Evolutionary conservation across 164 flowering plant species (phyloP), one percentile per base, ranked within the genome.

Genomic region (Buxus sempervirens): DNA sequence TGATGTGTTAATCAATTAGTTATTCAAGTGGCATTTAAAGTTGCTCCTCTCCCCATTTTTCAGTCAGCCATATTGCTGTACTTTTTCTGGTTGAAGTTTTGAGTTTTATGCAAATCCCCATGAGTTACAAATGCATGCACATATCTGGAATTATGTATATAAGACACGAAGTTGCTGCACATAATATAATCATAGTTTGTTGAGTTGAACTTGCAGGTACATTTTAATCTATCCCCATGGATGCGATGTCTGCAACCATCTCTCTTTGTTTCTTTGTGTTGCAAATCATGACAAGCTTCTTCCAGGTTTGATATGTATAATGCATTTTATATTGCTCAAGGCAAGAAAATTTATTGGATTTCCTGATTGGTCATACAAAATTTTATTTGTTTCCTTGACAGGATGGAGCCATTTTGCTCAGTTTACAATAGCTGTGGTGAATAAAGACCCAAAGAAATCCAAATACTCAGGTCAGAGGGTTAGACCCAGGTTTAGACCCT

Each of bases 401-500:
- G 98, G 98, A 26, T 93, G 97, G 97, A 90, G 96, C 82, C 98
- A 93, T 82, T 91, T 93, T 86, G 97, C 98, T 53, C 98, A 93
- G 69, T 93, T 93, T 70, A 93, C 98, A 56, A 93, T 93, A 67
- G 90, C 97, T 70, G 97, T 91, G 69, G 98, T 91, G 73, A 90
- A 93, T 80, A 93, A 90, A 75, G 98, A 93, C 82, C 94, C 94
- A 58, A 93, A 91, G 81, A 93, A 93, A 70, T 91, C 97, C 58
- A 93, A 93, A 79, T 86, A 88, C 77, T 93, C 98, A 64, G 98
- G 98, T 93, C 54, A 15, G 88, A 78, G 69, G 54, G n/a, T 67
- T 68, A 21, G 22, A 53, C 22, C 26, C 36, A 23, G 56, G 41
- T 54, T 67, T 32, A n/a, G 23, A 62, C 48, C 13, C 24, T 32